Evolutionary conservation across 2,329 filamentous ascomycete species (phyloP).

Genomic region (Sporothrix inflata): DNA sequence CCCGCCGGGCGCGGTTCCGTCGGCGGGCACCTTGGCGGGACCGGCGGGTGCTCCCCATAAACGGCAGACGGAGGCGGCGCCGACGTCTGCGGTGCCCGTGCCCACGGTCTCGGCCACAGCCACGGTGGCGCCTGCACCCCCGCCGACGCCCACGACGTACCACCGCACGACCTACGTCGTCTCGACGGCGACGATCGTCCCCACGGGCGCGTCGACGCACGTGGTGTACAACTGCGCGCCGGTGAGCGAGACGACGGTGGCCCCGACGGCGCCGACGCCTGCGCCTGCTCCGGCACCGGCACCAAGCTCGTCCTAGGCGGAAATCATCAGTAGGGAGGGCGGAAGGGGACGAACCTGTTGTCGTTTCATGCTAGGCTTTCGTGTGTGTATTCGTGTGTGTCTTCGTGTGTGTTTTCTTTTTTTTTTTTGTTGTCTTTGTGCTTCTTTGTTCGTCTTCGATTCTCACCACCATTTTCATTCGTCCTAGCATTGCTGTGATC

Average conservation of each 20-base stretch:
- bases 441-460: not conserved
- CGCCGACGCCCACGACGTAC: not conserved
- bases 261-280: not conserved
- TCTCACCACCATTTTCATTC: not conserved
- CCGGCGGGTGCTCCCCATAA: not conserved
- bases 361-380: too few relatives aligned
- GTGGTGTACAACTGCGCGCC: conserved; percentile 23
- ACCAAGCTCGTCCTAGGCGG: not conserved
- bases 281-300: not conserved
- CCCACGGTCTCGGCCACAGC: not conserved
- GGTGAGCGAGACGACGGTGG: conserved; percentile 13
- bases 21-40: not conserved
- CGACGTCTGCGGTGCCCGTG: not conserved
- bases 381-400: not conserved
- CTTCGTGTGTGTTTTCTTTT: too few relatives aligned
- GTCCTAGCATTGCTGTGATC: not conserved
- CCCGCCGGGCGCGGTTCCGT: not conserved
- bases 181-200: not conserved
- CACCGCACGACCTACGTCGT: conserved; percentile 26
- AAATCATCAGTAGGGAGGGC: not conserved
- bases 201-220: conserved; percentile 15
- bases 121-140: not conserved
- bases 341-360: not conserved
- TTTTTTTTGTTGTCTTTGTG: too few relatives aligned
- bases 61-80: not conserved